phyloP scores from a whole-genome alignment of 495 filamentous ascomycete genomes.

The Xeromyces bisporus region DNA sequence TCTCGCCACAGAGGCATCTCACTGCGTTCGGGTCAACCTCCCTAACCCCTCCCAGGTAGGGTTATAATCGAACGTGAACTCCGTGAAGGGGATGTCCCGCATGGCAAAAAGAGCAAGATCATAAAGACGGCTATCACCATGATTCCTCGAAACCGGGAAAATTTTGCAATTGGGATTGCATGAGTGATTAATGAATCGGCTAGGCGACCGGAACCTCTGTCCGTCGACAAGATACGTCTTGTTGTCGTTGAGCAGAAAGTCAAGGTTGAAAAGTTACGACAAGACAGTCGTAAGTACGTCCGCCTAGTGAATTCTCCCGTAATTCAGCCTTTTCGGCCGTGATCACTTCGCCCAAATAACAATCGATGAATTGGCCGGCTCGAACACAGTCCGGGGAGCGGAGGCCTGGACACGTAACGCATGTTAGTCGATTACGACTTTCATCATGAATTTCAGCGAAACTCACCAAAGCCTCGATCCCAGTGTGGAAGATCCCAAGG shows the following conservation, averaged over 20 bases:
- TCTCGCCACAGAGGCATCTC: constrained; percentile 48
- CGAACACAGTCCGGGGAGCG: constrained; percentile 48
- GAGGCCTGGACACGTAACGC: constrained; percentile 52
- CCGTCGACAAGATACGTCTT: constrained; percentile 41
- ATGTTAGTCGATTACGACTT: too few relatives aligned
- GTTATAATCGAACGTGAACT: constrained; percentile 79
- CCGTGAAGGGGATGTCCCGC: constrained; percentile 49
- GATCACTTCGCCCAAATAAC: constrained; percentile 80
- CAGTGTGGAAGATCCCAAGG: constrained; percentile 70
- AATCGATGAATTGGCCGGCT: constrained; percentile 73
- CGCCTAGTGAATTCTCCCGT: constrained; percentile 36
- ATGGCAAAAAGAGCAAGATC: constrained; percentile 77
- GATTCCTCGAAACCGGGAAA: constrained; percentile 65
- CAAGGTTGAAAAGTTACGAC: constrained; percentile 70
- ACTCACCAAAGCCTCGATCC: constrained; percentile 63
- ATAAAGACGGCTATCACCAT: constrained; percentile 58
- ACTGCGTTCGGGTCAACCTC: constrained; percentile 36
- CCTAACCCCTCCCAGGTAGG: constrained; percentile 36
- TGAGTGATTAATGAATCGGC: constrained; percentile 51
- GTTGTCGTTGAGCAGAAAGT: constrained; percentile 47
- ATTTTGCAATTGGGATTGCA: constrained; percentile 63
- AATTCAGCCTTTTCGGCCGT: constrained; percentile 47
- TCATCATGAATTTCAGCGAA: too few relatives aligned
- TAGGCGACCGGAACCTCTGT: constrained; percentile 36
- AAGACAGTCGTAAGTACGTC: constrained; percentile 17